Conservation (phyloP, 495 filamentous ascomycete species). For the Paragyromitra xinjiangensis region DNA sequence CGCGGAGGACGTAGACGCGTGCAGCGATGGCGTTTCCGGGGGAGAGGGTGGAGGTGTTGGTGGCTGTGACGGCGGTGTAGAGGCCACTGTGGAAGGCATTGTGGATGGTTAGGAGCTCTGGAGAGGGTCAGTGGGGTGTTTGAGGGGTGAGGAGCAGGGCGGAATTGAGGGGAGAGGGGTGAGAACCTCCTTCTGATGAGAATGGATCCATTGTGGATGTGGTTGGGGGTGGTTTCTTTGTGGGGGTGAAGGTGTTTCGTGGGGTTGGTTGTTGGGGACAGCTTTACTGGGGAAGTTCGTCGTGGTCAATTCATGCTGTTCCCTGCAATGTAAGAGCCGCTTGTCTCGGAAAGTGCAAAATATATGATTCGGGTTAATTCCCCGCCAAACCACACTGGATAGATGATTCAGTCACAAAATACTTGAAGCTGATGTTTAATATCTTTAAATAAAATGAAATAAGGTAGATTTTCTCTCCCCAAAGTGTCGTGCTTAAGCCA, state of each 20-base stretch:
- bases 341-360: not conserved
- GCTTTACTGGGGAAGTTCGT: not conserved
- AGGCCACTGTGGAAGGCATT: slow-evolving; percentile 94
- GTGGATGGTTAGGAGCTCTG: slow-evolving; percentile 94
- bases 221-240: not conserved
- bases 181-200: slow-evolving; percentile 82
- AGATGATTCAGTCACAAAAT: not conserved
- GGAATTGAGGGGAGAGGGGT: slow-evolving; percentile 20
- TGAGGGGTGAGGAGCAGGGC: not conserved
- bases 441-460: not conserved
- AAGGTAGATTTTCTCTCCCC: too few species aligned
- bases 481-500: too few species aligned
- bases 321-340: slow-evolving; percentile 13
- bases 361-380: not conserved
- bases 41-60: slow-evolving; percentile 77
- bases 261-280: slow-evolving; percentile 24
- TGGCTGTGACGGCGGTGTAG: slow-evolving; percentile 82
- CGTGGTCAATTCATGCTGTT: slow-evolving; percentile 15
- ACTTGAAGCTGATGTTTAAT: not conserved
- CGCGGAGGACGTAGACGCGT: slow-evolving; percentile 80
- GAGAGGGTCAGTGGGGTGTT: slow-evolving; percentile 36
- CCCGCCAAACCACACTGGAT: not conserved
- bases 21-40: slow-evolving; percentile 78
- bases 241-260: not conserved
- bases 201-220: slow-evolving; percentile 83